Evolutionary conservation across 2,329 filamentous ascomycete genomes (phyloP), one percentile per base, ranked within the genome.

Genomic region (Fusarium papillatum): DNA sequence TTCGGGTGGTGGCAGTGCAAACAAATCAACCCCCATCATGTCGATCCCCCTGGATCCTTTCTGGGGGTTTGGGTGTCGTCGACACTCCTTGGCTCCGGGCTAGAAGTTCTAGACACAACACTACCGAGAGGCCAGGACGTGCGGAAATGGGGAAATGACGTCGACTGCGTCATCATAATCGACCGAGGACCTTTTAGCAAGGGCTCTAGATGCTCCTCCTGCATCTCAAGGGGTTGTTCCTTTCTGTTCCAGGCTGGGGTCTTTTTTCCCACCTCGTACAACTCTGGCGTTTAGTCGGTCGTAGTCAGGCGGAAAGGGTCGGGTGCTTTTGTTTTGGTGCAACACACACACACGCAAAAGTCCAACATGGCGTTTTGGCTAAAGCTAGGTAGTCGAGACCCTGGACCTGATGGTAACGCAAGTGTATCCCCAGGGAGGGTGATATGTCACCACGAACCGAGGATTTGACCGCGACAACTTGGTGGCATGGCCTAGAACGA

Each of bases 21-120:
- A 62, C 24, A 29, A 29, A 29, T 19, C 48, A 53, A 13, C 38
- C 26, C 16, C 43, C 50, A 66, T 66, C 38, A 63, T 48, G 60
- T 16, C 38, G 55, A 64, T 60, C 60, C 73, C 46, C 74, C 74
- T 76, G 73, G 53, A 34, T 22, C 53, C 19, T 16, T 55, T n/a
- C 11, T 55, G 19, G 19, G 19, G 29, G 50, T 31, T 55, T 29
- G 50, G 50, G 50, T 34, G 48, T 34, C 17, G 53, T 57, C 13
- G 53, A 57, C 19, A 14, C 29, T 31, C 11, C n/a, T 34, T 14
- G 53, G n/a, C 14, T 72, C 64, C 31, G 48, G 36, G 70, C 74
- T 74, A 76, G 62, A 74, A 64, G 74, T 70, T 72, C 74, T 61
- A 69, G 74, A 64, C 74, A 66, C 60, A 64, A 29, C 70, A 74